Conservation (phyloP, 257 asterid species). For the Scutellaria galericulata region DNA sequence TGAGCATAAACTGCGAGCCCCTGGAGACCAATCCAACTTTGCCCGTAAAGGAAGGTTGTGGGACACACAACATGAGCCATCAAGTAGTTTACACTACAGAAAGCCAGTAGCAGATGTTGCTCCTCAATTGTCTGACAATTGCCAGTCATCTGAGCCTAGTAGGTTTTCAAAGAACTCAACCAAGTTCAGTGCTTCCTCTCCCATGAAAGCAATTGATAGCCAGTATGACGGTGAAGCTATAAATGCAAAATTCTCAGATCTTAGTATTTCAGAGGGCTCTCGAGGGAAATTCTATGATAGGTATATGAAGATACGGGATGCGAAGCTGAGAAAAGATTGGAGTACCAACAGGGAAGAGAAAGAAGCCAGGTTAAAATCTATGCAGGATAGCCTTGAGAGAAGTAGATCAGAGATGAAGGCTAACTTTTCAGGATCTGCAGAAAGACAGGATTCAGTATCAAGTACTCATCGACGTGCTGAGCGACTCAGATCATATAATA, state of each 20-base stretch:
- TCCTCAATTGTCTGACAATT: slow-evolving; percentile 42
- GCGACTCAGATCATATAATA: slow-evolving; percentile 74
- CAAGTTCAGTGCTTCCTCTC: slow-evolving; percentile 42
- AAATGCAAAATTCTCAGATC: slow-evolving; percentile 56
- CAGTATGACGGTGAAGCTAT: slow-evolving; percentile 51
- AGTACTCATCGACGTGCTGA: slow-evolving; percentile 66
- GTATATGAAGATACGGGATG: slow-evolving; percentile 87
- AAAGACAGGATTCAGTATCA: slow-evolving; percentile 48
- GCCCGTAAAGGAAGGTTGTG: background rate
- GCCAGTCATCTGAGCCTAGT: slow-evolving; percentile 45
- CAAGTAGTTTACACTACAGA: slow-evolving; percentile 42
- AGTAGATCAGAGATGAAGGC: slow-evolving; percentile 83
- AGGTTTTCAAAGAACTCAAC: slow-evolving; percentile 50
- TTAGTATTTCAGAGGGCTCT: slow-evolving; percentile 67
- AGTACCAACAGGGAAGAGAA: slow-evolving; percentile 75
- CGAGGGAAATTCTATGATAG: slow-evolving; percentile 74
- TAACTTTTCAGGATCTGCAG: slow-evolving; percentile 66
- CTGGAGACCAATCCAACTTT: slow-evolving; percentile 69
- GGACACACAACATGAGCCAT: slow-evolving; percentile 49
- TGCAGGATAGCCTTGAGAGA: slow-evolving; percentile 89
- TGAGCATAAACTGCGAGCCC: slow-evolving; percentile 66
- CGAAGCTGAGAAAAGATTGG: slow-evolving; percentile 91
- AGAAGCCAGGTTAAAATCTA: slow-evolving; percentile 79
- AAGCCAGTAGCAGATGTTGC: slow-evolving; percentile 47
- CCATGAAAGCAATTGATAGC: slow-evolving; percentile 42